These are phyloP conservation scores for Mollisia scopiformis DNA, from an alignment of 2,329 filamentous ascomycete genomes.

Conservation along the genomic window DNA sequence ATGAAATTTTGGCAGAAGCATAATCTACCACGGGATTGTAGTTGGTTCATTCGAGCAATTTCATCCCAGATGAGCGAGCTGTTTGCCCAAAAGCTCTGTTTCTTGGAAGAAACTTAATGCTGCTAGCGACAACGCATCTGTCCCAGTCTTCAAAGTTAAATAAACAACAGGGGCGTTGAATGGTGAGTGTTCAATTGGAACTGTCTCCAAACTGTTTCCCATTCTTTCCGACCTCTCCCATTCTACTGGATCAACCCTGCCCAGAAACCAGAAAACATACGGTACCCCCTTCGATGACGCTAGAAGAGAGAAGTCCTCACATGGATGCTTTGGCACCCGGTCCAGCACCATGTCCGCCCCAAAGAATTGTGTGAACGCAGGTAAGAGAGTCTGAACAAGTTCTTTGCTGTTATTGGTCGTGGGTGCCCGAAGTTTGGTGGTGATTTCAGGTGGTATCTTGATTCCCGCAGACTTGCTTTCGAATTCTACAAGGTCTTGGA, in stretches of 20 bases:
- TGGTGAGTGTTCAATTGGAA: slow-evolving; percentile 61
- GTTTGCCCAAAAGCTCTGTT: too few species aligned
- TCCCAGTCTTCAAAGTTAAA: slow-evolving; percentile 56
- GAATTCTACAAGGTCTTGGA: slow-evolving; percentile 51
- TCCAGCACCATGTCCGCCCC: slow-evolving; percentile 19
- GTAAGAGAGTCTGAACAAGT: slow-evolving; percentile 15
- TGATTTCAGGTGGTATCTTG: slow-evolving; percentile 28
- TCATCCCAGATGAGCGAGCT: too few species aligned
- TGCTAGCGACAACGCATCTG: slow-evolving; percentile 53
- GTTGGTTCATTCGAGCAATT: too few species aligned
- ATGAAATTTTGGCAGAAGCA: too few species aligned
- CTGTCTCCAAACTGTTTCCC: slow-evolving; percentile 12
- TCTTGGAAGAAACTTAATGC: too few species aligned
- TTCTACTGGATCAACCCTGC: slow-evolving; percentile 43
- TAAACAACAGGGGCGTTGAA: slow-evolving; percentile 61
- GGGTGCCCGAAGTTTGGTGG: slow-evolving; percentile 14
- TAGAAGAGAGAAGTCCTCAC: slow-evolving; percentile 46
- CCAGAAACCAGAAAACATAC: slow-evolving; percentile 41
- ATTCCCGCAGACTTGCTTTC: slow-evolving; percentile 50
- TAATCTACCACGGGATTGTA: too few species aligned
- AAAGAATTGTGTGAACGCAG: slow-evolving; percentile 25
- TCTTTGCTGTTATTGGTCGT: slow-evolving; percentile 30
- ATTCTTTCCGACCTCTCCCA: slow-evolving; percentile 14
- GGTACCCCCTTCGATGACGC: slow-evolving; percentile 42
- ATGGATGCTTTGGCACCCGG: slow-evolving; percentile 11